Evolutionary conservation across 108 stramenopile species (phyloP), one percentile per base, ranked within the genome.

Genomic region (Asterionellopsis glacialis): DNA sequence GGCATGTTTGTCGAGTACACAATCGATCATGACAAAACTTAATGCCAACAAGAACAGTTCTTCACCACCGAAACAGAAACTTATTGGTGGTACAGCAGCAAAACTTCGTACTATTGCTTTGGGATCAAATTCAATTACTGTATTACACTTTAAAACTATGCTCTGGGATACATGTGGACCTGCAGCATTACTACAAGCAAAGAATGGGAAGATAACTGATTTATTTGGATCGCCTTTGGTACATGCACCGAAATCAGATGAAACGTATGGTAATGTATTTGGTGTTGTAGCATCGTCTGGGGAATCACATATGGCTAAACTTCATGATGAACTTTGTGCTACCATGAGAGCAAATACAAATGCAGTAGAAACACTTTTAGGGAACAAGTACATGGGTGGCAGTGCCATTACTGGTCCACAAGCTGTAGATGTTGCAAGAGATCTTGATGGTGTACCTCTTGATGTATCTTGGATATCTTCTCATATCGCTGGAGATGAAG

Each of bases 91-190:
- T 3, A 79, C 72, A 9, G 86, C 80, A 7, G 64, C 79, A 55
- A 88, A 88, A 41, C 52, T 88, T 1, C 45, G 72, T 19, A 45
- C 54, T 24, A 70, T 84, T 13, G 72, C 69, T 6, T 55, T 48
- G 25, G 65, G 76, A 21, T 45, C 50, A 1, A 67, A 67, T 22
- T 72, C 68, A 2, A 54, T 88, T 25, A 70, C 83, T 11, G 38
- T 88, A 13, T 52, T 79, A n/a, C 80, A 88, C 52, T 61, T 57
- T 28, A 78, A 79, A 50, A 81, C 79, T 0, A 66, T 64, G 21
- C 55, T 78, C 16, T 89, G 88, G 84, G 88, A 85, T 62, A 78
- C 76, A 1, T 81, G 80, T 48, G 76, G 84, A 0, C 69, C 87
- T 5, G 72, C 81, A 23, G 75, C 88, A 13, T 38, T 90, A 16